Percentiles rank a stretch among this genome's conserved stretches.
These are phyloP conservation scores for Sporobolomyces phaffii DNA, from an alignment of 768 basidiomycete species.

Conservation along the genomic window DNA sequence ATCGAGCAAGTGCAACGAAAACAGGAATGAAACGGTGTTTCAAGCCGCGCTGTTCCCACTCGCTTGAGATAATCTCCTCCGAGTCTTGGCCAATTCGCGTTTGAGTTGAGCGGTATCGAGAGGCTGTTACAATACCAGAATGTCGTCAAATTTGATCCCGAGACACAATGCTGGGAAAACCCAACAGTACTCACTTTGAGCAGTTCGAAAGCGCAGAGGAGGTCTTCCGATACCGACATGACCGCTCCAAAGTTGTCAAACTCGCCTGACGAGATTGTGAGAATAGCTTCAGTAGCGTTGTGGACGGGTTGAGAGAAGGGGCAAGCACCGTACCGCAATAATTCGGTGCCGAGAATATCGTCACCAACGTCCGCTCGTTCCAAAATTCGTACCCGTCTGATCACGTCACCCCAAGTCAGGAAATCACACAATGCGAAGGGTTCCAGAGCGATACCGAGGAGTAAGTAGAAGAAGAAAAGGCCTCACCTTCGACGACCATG, in stretches of 20 bases:
- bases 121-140: not conserved
- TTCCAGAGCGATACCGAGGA: not conserved
- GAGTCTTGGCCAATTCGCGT: slow-evolving; percentile 28
- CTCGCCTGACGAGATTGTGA: slow-evolving; percentile 52
- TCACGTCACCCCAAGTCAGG: slow-evolving; percentile 6
- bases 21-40: not conserved
- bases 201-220: slow-evolving; percentile 94
- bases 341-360: slow-evolving; percentile 89
- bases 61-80: slow-evolving; percentile 17
- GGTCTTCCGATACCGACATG: slow-evolving; percentile 86
- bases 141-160: fast-evolving
- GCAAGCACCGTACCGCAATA: slow-evolving; percentile 53
- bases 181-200: slow-evolving; percentile 54
- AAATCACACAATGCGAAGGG: not conserved
- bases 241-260: slow-evolving; percentile 81
- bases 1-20: not conserved
- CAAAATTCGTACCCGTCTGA: slow-evolving; percentile 90
- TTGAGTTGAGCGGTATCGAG: slow-evolving; percentile 33
- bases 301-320: slow-evolving; percentile 35
- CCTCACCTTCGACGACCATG: slow-evolving; percentile 90
- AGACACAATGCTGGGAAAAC: not conserved
- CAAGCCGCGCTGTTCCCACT: not conserved
- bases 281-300: not conserved
- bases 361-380: slow-evolving; percentile 96
- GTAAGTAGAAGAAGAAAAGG: not conserved